Base-by-base conservation (phyloP, 2,329 filamentous ascomycete genomes). In the Cryphonectria nitschkei region DNA sequence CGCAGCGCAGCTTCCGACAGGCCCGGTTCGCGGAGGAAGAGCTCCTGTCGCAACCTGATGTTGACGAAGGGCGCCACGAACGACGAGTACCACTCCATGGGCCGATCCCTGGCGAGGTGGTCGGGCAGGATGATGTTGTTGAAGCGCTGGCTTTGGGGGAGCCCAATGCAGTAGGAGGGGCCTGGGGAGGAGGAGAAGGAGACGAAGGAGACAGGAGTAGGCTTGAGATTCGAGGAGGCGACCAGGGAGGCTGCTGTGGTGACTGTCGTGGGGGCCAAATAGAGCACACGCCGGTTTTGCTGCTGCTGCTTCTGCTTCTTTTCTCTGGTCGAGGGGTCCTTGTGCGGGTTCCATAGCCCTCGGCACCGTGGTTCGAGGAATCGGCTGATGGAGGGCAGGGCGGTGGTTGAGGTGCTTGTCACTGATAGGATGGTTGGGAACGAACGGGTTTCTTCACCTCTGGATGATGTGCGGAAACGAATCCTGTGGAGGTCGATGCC, bases 211-310 rank as follows among this genome's bases (percentile, higher is more conserved):
- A 13, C 8, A 3, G 46, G 22, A n/a, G 22, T 7, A 13, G 78
- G 74, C 34, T 77, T 76, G 46, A 79, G 77, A 29, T 80, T 73
- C 41, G 50, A 14, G 41, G 67, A 26, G 34, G 63, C 68, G 19
- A 84, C 76, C 0, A 82, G 82, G 54, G 84, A 84, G 0, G 82
- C 76, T 0, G 82, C 82, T 2, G 79, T 81, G 1, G 80, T 79
- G 19, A 85, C 70, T 1, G 79, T 82, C 2, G 70, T 64, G 19
- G 58, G 32, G 11, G 62, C 56, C 39, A 26, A 70, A 19, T 67
- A 67, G 26, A 72, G 37, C 69, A 67, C 79, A 82, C 76, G 68
- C 74, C 84, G 75, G 74, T 84, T 77, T 74, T 84, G 83, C 78
- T 87, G 77, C 22, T 50, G 41, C 13, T 43, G 5, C 16, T 50